Evolutionary conservation across 305 asterid species (phyloP).

Genomic region (Stenogyne calaminthoides): DNA sequence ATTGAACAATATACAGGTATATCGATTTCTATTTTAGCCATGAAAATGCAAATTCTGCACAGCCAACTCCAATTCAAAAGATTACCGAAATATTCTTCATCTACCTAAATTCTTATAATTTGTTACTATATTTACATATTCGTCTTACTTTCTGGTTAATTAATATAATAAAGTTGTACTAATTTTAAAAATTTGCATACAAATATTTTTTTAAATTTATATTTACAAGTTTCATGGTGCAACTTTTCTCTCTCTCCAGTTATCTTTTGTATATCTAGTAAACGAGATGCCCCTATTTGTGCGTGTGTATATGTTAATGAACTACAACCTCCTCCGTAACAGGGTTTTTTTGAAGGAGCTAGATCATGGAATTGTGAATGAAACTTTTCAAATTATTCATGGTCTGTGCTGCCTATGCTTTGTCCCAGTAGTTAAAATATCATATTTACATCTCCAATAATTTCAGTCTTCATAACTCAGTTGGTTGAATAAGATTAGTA

Average conservation of each 20-base stretch:
- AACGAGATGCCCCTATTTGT: no score
- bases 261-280: not conserved
- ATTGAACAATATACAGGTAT: slow-evolving; percentile 57
- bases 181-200: not conserved
- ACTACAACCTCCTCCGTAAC: not conserved
- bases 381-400: not conserved
- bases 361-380: not conserved
- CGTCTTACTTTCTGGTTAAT: not conserved
- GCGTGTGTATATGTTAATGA: not conserved
- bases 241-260: not conserved
- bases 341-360: not conserved
- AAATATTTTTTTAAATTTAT: not conserved
- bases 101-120: not conserved
- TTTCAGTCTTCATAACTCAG: not conserved
- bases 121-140: not conserved
- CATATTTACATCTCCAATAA: not conserved
- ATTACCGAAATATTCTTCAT: not conserved
- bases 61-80: not conserved
- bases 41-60: not conserved
- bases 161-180: not conserved
- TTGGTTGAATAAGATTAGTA: slow-evolving; percentile 13
- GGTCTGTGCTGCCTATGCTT: slow-evolving; percentile 10
- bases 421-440: not conserved
- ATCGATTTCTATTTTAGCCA: not conserved
- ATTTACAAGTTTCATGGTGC: not conserved